These are phyloP conservation scores for Globisporangium orthogonon DNA, from an alignment of 352 stramenopile genomes.

Conservation along the genomic window DNA sequence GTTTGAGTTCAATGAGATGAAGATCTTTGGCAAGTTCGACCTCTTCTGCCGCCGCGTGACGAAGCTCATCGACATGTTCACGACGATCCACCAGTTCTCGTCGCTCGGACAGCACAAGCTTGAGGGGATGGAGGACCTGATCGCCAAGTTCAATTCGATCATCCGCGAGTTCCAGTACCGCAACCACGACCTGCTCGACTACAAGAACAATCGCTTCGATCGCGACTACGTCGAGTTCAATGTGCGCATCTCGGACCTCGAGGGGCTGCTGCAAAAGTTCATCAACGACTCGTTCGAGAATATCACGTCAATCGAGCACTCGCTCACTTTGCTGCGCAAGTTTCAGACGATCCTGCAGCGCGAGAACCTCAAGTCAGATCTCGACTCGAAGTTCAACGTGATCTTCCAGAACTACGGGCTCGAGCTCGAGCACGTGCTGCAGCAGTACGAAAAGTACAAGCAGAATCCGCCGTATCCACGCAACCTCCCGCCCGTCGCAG, in stretches of 20 bases:
- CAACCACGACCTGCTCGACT: constrained; percentile 96
- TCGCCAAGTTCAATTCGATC: constrained; percentile 93
- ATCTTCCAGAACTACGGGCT: constrained; percentile 99
- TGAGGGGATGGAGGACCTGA: constrained; percentile 89
- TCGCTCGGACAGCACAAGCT: constrained; percentile 90
- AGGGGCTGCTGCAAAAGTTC: constrained; percentile 96
- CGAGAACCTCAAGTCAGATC: constrained; percentile 96
- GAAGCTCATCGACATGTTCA: constrained; percentile 99
- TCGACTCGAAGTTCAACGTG: constrained; percentile 98
- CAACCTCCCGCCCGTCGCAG: constrained; percentile 95
- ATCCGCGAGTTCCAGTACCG: constrained; percentile 97
- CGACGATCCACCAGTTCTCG: constrained; percentile 96
- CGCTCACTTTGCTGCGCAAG: constrained; percentile 94
- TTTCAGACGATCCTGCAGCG: constrained; percentile 98
- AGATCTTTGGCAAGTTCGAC: constrained; percentile 99
- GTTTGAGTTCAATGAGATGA: constrained; percentile 98
- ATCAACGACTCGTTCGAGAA: constrained; percentile 99
- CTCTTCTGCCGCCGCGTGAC: constrained; percentile 96
- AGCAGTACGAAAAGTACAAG: constrained; percentile 99
- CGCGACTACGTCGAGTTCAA: constrained; percentile 96
- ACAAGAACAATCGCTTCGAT: constrained; percentile 98
- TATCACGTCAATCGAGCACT: constrained; percentile 97
- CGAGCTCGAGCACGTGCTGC: constrained; percentile 96
- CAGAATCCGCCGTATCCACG: constrained; percentile 95
- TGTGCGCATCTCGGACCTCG: constrained; percentile 94